A percentile compares a stretch with the other conserved stretches of the same genome.
phyloP scores from a whole-genome alignment of 75 land plant genomes.

The Sequoia sempervirens region DNA sequence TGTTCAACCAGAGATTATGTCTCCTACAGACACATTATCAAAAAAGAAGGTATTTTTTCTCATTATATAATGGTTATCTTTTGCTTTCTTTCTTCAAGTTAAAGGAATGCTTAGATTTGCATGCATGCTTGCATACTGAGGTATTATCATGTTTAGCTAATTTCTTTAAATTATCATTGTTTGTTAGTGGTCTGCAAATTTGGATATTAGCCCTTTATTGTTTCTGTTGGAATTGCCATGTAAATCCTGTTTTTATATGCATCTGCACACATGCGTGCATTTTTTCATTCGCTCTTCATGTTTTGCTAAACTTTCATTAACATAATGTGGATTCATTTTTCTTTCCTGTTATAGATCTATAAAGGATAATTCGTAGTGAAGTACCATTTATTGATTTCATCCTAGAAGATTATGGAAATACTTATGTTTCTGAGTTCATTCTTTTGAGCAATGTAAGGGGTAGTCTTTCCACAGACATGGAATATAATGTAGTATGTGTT shows the following conservation, averaged over 20 bases:
- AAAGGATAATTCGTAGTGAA: not conserved
- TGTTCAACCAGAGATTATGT: conserved; percentile 69
- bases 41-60: conserved; percentile 60
- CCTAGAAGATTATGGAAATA: not conserved
- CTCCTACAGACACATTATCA: conserved; percentile 65
- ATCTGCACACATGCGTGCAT: too few species aligned
- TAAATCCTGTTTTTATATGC: not conserved
- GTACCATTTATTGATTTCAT: not conserved
- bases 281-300: not conserved
- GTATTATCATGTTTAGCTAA: not conserved
- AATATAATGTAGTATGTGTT: too few species aligned
- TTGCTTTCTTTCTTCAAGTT: not conserved
- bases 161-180: not conserved
- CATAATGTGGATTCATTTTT: too few species aligned
- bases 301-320: not conserved
- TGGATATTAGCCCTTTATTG: not conserved
- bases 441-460: too few species aligned
- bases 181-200: not conserved
- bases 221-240: not conserved
- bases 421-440: too few species aligned
- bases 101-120: not conserved
- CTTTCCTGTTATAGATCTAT: not conserved
- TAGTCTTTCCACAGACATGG: too few species aligned
- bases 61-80: not conserved
- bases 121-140: not conserved